Evolutionary conservation across 1,139 yeast genomes (phyloP).

Genomic region (Debaryomyces nepalensis): DNA sequence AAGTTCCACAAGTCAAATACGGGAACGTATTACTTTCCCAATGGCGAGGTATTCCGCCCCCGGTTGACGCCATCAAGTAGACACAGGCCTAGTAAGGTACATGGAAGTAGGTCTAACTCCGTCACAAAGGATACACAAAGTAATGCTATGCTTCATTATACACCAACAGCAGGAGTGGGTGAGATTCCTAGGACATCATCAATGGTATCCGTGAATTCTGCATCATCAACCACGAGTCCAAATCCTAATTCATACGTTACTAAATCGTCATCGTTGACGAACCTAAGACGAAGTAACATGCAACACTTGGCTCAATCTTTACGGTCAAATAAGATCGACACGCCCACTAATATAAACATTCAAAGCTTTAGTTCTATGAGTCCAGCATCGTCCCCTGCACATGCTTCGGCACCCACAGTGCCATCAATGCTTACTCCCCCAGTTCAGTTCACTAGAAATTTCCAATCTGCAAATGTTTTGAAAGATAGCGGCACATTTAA

Average conservation of each 20-base stretch:
- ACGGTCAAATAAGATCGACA: slow-evolving; percentile 34
- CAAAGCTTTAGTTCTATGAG: slow-evolving; percentile 9
- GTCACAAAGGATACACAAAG: slow-evolving; percentile 1
- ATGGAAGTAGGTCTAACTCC: slow-evolving; percentile 3
- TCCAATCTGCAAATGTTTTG: slow-evolving; percentile 18
- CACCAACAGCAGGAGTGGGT: not conserved
- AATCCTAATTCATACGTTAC: slow-evolving; percentile 16
- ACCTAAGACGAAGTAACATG: slow-evolving; percentile 26
- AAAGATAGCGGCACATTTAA: slow-evolving; percentile 2
- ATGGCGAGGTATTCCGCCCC: slow-evolving; percentile 60
- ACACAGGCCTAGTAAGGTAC: slow-evolving; percentile 40
- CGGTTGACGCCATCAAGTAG: slow-evolving; percentile 44
- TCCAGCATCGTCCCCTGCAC: too few species aligned
- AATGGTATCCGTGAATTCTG: slow-evolving; percentile 17
- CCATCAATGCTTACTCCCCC: slow-evolving; percentile 4
- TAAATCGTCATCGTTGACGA: slow-evolving; percentile 26
- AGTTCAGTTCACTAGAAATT: slow-evolving; percentile 2
- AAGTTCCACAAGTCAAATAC: slow-evolving; percentile 25
- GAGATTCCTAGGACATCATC: slow-evolving; percentile 18
- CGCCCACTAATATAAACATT: slow-evolving; percentile 35
- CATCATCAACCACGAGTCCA: slow-evolving; percentile 16
- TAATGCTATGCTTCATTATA: slow-evolving; percentile 1
- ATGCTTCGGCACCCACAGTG: slow-evolving; percentile 17
- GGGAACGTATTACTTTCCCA: slow-evolving; percentile 54
- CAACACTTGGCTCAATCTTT: slow-evolving; percentile 32